Base-by-base conservation (phyloP, 1,284 basidiomycete species). In the Ustilago esculenta region DNA sequence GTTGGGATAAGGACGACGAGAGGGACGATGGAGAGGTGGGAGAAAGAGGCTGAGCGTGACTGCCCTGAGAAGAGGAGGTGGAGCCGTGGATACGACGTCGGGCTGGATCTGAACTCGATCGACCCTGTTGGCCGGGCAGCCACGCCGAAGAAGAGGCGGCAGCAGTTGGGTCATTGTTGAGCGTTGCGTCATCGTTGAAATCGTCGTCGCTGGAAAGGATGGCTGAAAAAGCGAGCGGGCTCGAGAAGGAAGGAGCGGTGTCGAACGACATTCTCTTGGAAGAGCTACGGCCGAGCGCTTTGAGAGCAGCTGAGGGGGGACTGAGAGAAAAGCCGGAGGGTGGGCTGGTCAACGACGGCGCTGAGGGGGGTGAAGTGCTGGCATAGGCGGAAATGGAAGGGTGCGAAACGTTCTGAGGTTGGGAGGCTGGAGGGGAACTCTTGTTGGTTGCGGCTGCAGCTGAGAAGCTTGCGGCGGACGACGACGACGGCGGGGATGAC, bases 221-320 rank as follows among this genome's bases (percentile, higher is more conserved):
- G 12, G 74, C 72, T 11, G 76, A 72, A 37, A 77, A 70, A 8
- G 79, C 79, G 34, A 81, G 72, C 24, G 79, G 79, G 32, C 79
- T 81, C 15, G 77, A 79, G 24, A 79, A 80, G 41, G 77, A 79
- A 2, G 79, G 79, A 14, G 72, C 58, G 17, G 47, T 76, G 60
- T 71, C 68, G 58, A 71, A 66, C 35, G 68, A 71, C 68, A 71
- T 71, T n/a, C 53, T 71, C 47, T 61, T 71, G 57, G 65, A 55
- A 18, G 70, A 65, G 50, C 39, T 47, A 18, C 55, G 56, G 29
- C 44, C 48, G 34, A 60, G 50, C 17, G 49, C 64, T 27, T 69
- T 69, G 58, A 61, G 42, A 11, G 58, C 54, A 14, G 66, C 49
- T 23, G 61, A 61, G 20, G 58, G 52, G 14, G 54, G 65, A 39